Conservation (phyloP, 2,329 filamentous ascomycete species). For the Trichoderma atrobrunneum region DNA sequence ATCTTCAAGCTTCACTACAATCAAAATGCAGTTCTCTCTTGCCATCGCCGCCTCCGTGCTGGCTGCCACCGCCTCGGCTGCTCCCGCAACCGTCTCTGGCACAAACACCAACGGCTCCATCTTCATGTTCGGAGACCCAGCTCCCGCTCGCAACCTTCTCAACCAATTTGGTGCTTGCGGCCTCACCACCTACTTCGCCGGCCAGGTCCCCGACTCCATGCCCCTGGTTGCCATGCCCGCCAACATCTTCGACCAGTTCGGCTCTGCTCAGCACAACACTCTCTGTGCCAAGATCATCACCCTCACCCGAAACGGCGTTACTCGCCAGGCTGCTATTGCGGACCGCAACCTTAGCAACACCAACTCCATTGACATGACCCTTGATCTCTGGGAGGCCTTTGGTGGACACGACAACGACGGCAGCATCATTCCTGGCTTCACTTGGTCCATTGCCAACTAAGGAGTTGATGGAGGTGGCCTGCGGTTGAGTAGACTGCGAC, state of each 20-base stretch:
- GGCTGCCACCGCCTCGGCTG: slow-evolving; percentile 16
- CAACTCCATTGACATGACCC: slow-evolving; percentile 19
- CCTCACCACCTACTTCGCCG: slow-evolving; percentile 18
- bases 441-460: not conserved
- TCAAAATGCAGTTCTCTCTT: slow-evolving; percentile 16
- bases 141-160: slow-evolving; percentile 3
- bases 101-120: slow-evolving; percentile 12
- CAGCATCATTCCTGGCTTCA: slow-evolving; percentile 3
- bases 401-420: slow-evolving; percentile 15
- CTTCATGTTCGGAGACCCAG: slow-evolving; percentile 16
- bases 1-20: not conserved
- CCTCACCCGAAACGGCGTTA: slow-evolving; percentile 16
- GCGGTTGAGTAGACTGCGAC: not conserved
- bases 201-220: not conserved
- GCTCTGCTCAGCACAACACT: slow-evolving; percentile 15
- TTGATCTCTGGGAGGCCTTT: slow-evolving; percentile 18
- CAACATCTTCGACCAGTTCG: slow-evolving; percentile 14
- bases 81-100: not conserved
- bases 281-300: slow-evolving; percentile 20
- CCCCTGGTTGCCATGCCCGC: slow-evolving; percentile 17
- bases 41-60: slow-evolving; percentile 10
- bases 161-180: slow-evolving; percentile 12
- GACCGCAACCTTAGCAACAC: slow-evolving; percentile 14
- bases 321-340: slow-evolving; percentile 15
- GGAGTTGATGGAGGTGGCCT: not conserved